phyloP scores from a whole-genome alignment of 2,329 filamentous ascomycete genomes.

The Fusarium dimerum region DNA sequence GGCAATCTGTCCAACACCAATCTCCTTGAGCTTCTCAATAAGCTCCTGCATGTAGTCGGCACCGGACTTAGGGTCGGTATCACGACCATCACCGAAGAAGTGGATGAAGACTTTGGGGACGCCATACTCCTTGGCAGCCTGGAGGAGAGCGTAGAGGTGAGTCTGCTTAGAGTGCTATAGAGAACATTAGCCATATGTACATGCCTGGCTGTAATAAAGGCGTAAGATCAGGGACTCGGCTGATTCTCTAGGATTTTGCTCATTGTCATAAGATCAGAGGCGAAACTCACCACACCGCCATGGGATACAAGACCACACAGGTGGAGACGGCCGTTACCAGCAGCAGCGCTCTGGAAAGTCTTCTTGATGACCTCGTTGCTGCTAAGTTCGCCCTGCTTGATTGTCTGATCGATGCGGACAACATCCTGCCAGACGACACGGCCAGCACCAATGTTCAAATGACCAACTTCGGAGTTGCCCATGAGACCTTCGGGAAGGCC shows the following conservation, averaged over 20 bases:
- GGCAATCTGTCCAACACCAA: conserved; percentile 83
- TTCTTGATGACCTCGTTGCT: conserved; percentile 75
- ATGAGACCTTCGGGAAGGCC: conserved; percentile 95
- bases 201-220: too few species aligned
- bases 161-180: conserved; percentile 88
- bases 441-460: conserved; percentile 97
- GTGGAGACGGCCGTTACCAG: conserved; percentile 89
- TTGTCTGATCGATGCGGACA: conserved; percentile 90
- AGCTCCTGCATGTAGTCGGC: conserved; percentile 86
- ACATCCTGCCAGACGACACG: conserved; percentile 98
- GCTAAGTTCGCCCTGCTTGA: conserved; percentile 81
- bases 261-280: neutral
- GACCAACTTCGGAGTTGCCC: conserved; percentile 98
- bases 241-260: too few species aligned
- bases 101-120: conserved; percentile 95
- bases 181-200: conserved; percentile 11
- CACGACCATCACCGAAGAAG: conserved; percentile 97
- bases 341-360: conserved; percentile 77
- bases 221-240: too few species aligned
- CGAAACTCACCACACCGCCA: conserved; percentile 73
- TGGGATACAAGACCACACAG: conserved; percentile 91
- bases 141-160: conserved; percentile 84
- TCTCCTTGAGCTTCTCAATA: conserved; percentile 76
- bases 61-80: conserved; percentile 95
- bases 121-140: conserved; percentile 84